Conservation (phyloP, 1,284 basidiomycete genomes). For the Leucoagaricus sp. region DNA sequence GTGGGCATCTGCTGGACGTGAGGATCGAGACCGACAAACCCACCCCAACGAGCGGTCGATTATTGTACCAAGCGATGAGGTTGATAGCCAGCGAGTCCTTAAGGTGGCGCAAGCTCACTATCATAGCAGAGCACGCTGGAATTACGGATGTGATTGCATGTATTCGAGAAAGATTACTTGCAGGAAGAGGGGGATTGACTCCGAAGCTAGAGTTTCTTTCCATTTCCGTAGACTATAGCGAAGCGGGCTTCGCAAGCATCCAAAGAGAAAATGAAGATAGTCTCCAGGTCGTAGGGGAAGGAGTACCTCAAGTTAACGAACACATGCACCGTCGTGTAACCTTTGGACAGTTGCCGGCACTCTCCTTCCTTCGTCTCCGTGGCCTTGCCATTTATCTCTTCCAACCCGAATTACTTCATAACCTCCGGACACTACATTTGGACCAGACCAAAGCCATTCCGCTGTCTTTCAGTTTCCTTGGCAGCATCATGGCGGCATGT, state of each 20-base stretch:
- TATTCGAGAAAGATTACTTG: not conserved
- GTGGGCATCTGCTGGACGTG: constrained; percentile 31
- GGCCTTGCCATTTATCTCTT: constrained; percentile 43
- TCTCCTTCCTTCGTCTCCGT: constrained; percentile 41
- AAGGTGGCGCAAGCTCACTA: constrained; percentile 38
- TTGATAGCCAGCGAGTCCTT: constrained; percentile 21
- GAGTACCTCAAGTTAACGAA: no score
- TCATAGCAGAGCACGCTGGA: constrained; percentile 29
- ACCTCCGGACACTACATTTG: constrained; percentile 42
- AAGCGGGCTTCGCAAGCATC: constrained; percentile 1
- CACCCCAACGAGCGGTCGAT: not conserved
- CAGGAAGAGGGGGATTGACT: constrained; percentile 25
- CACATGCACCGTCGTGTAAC: not conserved
- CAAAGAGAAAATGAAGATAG: not conserved
- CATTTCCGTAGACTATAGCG: constrained; percentile 32
- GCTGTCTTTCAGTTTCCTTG: constrained; percentile 32
- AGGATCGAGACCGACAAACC: constrained; percentile 26
- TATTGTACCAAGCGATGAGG: not conserved
- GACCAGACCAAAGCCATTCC: constrained; percentile 38
- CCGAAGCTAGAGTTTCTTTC: constrained; percentile 38
- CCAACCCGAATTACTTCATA: constrained; percentile 33
- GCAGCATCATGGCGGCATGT: constrained; percentile 31
- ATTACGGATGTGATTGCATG: not conserved
- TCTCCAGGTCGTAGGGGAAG: no score
- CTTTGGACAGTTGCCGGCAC: constrained; percentile 27